Base-by-base conservation (phyloP, 2,329 filamentous ascomycete genomes). In the Colletotrichum karsti region DNA sequence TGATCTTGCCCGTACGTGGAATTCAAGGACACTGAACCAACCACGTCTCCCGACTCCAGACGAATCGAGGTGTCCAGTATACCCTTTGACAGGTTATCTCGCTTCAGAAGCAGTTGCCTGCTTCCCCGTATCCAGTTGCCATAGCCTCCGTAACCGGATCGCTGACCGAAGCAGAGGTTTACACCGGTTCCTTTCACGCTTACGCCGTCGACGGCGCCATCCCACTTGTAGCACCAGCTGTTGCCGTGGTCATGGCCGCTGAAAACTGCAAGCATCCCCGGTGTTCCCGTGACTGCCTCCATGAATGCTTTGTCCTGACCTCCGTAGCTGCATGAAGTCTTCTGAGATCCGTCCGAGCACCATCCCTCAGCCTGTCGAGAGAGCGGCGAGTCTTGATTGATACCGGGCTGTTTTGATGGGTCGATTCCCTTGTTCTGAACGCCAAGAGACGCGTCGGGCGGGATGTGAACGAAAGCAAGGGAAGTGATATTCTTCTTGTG, bases 61-160 rank as follows among this genome's bases (percentile, higher is more conserved):
- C 88, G 82, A 39, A 91, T 87, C 84, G 88, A 92, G 0, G 88
- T 91, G 35, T 89, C 82, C 0, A 88, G 77, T 39, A 82, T 81
- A 20, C 78, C 71, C 4, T 77, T 70, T 6, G 73, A 72, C 15
- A 88, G 73, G 22, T 76, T 76, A 1, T 79, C 74, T 42, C 86
- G 79, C 2, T 82, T 78, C 1, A 91, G 71, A 2, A 82, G 71
- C 12, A 92, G 78, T 71, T 91, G 86, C 1, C 89, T 81, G 5
- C 84, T 83, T 2, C 91, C 91, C 0, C 91, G 85, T 9, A 85
- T 84, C 87, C 87, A 92, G 50, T 82, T 81, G 0, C 90, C 89
- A 71, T 93, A 93, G 0, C 91, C 91, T 0, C 91, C 91, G 62
- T 93, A 93, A 0, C 91, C 91, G 0, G 88, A 86, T 71, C 91